A percentile compares a stretch with the other conserved stretches of the same genome.
These are phyloP conservation scores for Penicillium sp. DNA, from an alignment of 2,329 filamentous ascomycete genomes.

Conservation along the genomic window DNA sequence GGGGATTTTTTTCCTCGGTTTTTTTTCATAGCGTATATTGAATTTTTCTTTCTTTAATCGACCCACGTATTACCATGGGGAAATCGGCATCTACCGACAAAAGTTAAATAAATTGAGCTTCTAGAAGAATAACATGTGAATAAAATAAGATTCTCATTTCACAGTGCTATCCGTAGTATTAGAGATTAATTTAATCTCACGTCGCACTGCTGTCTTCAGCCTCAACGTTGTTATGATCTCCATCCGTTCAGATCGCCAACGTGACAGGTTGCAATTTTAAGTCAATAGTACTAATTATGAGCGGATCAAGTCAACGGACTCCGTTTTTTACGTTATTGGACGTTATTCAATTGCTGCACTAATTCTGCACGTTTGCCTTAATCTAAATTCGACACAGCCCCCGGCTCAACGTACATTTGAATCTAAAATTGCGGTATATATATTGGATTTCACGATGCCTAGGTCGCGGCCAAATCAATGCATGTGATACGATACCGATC, in stretches of 20 bases:
- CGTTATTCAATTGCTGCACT: background rate
- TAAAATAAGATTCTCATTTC: background rate
- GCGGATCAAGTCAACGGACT: background rate
- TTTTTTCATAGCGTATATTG: background rate
- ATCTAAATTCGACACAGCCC: background rate
- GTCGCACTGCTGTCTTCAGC: background rate
- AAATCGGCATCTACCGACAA: constrained; percentile 14
- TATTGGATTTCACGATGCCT: background rate
- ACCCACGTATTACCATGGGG: background rate
- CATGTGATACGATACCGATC: background rate
- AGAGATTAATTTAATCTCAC: background rate
- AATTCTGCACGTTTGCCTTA: background rate
- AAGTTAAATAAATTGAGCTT: constrained; percentile 20
- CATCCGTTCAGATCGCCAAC: background rate
- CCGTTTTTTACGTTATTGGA: background rate
- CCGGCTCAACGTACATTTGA: background rate
- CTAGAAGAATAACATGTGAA: constrained; percentile 14
- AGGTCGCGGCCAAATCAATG: background rate
- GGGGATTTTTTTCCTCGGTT: background rate
- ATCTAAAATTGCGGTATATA: background rate
- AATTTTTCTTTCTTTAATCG: background rate
- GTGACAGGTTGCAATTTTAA: background rate
- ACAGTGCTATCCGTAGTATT: background rate
- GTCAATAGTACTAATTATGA: background rate
- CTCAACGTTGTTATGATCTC: background rate